Evolutionary conservation across 805 yeast species (phyloP), one percentile per base, ranked within the genome.

Genomic region (Ogataea paraovalis): DNA sequence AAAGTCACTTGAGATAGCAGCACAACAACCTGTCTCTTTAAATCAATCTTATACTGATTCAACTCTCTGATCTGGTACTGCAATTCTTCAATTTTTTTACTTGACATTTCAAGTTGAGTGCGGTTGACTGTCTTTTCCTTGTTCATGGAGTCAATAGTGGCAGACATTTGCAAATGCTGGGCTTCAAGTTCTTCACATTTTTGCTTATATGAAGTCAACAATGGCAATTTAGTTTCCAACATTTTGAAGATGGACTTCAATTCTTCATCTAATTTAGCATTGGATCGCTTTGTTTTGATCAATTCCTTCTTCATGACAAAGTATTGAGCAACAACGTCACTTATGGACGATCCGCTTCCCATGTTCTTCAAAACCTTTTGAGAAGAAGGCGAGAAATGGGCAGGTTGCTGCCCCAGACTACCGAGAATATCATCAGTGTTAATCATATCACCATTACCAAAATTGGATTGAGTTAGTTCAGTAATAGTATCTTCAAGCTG

Each of bases 11-110:
- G 88, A 14, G 85, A 76, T 34, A 92, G 71, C 33, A 90, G 72
- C 42, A 74, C 76, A 55, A 87, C 88, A n/a, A 94, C 76, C 62
- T 92, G 98, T 39, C 82, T 80, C 6, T 95, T 87, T 36, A 92
- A 69, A 59, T 92, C 97, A 25, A 74, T 68, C 39, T 84, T 77
- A 53, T 84, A 81, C 47, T 75, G 78, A 40, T 75, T 73, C 52
- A 85, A 62, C 4, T 77, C 68, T 14, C 62, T 66, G 13, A 75
- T 60, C 54, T 80, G 84, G 22, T 69, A 62, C 52, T 74, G 74
- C 39, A 69, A 64, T 45, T 79, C 85, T 12, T 65, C 59, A 30
- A 62, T 53, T 42, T 63, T 69, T 42, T 59, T 63, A 23, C 51
- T 55, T 23, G 64, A 53, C n/a, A 55, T 45, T 14, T 51, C 60